Evolutionary conservation across 2,329 filamentous ascomycete species (phyloP).

Genomic region (Pestalotiopsis sp.): DNA sequence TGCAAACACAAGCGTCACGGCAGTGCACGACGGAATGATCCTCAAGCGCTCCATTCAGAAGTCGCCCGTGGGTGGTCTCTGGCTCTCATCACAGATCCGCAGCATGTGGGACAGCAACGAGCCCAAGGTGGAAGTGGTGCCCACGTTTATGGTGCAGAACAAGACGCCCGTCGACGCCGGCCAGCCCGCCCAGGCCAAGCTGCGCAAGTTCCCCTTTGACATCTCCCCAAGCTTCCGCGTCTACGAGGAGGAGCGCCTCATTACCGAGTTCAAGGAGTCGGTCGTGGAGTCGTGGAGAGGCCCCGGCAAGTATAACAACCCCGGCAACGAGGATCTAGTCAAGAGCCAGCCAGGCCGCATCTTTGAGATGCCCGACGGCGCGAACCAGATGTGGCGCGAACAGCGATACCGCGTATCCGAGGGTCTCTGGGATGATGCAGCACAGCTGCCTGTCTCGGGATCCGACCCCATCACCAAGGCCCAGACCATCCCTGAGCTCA

Average conservation of each 20-base stretch:
- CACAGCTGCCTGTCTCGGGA: constrained; percentile 60
- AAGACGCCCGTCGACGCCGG: constrained; percentile 90
- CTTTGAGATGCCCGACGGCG: constrained; percentile 96
- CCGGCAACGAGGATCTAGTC: constrained; percentile 77
- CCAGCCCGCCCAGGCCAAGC: constrained; percentile 74
- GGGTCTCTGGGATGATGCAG: constrained; percentile 86
- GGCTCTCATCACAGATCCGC: constrained; percentile 86
- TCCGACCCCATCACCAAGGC: constrained; percentile 61
- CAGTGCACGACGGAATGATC: constrained; percentile 92
- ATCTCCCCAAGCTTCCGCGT: constrained; percentile 73
- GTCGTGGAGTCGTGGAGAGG: constrained; percentile 93
- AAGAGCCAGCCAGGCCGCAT: constrained; percentile 77
- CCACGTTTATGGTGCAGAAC: constrained; percentile 84
- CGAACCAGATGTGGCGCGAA: constrained; percentile 90
- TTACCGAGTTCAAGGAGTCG: constrained; percentile 97
- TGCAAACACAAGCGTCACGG: constrained; percentile 84
- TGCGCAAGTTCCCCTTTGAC: constrained; percentile 68
- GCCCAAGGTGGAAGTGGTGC: constrained; percentile 73
- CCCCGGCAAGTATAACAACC: constrained; percentile 66
- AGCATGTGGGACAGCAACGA: constrained; percentile 73
- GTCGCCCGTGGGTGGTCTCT: constrained; percentile 85
- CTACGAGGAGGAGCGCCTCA: constrained; percentile 88
- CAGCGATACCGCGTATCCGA: constrained; percentile 88
- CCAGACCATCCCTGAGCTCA: constrained; percentile 82
- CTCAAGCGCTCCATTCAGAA: constrained; percentile 87